Percentiles rank a stretch among this genome's conserved stretches.
These are phyloP conservation scores for Aspergillus carbonarius DNA, from an alignment of 2,329 filamentous ascomycete genomes.

Conservation along the genomic window DNA sequence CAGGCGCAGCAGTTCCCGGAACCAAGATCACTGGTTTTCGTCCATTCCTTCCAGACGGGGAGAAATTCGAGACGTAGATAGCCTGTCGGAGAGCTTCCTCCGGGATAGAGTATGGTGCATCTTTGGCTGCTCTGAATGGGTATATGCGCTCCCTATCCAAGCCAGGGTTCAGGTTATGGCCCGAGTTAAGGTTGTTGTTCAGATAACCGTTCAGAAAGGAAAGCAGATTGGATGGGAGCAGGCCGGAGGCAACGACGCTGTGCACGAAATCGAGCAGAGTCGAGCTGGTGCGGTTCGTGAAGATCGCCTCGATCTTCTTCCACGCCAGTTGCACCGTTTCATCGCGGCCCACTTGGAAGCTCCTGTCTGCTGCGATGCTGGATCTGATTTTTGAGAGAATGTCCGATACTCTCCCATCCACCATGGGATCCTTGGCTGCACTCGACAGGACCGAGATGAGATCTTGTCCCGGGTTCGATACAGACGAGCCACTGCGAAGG, in stretches of 20 bases:
- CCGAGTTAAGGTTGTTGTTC: constrained; percentile 17
- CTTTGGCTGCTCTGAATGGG: constrained; percentile 28
- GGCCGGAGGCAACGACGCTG: constrained; percentile 11
- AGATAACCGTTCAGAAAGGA: constrained; percentile 17
- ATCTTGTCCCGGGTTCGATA: not conserved
- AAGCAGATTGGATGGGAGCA: constrained; percentile 16
- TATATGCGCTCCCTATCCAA: constrained; percentile 11
- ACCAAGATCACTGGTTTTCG: constrained; percentile 53
- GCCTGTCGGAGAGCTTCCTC: constrained; percentile 51
- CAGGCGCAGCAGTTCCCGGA: constrained; percentile 54
- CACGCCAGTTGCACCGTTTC: not conserved
- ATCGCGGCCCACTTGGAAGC: not conserved
- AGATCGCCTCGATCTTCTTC: constrained; percentile 3
- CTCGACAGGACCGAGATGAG: constrained; percentile 4
- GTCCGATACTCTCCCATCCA: not conserved
- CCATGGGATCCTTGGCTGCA: not conserved
- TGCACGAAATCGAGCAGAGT: constrained; percentile 6
- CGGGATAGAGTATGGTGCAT: constrained; percentile 51
- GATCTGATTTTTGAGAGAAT: not conserved
- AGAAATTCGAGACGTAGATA: constrained; percentile 53
- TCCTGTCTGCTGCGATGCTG: not conserved
- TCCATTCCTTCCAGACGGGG: constrained; percentile 44
- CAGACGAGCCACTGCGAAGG: not conserved
- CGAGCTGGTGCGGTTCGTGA: not conserved
- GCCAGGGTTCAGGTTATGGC: constrained; percentile 14